Base-by-base conservation (phyloP, 2,329 filamentous ascomycete species). In the Botryotinia convoluta region DNA sequence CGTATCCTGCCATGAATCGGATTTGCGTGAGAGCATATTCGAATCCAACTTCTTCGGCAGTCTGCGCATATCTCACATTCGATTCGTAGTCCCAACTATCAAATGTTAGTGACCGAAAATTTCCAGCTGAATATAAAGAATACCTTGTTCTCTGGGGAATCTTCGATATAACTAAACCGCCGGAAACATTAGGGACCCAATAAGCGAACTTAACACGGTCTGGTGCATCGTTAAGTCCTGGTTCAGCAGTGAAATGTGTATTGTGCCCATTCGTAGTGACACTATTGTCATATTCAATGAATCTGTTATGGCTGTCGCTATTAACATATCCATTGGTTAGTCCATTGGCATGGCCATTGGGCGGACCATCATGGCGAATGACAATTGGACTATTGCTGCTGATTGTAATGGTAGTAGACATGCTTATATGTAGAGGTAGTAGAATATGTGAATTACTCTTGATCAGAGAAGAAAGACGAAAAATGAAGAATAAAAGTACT, bases 131-230 rank as follows among this genome's bases (percentile, higher is more conserved):
- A 59, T 12, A n/a, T 16, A 29, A 57, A 18, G 37, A 68, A 16
- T 70, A 79, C 75, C 74, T 74, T 0, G 86, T 87, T 35, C 79
- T 81, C 74, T 87, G 86, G 6, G 83, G 83, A 69, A 87, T 86
- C 75, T 87, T 87, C 74, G 83, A 85, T 59, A 87, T 85, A 20
- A 87, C 85, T 1, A 87, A 82, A 18, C 85, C 86, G 42, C 86
- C 86, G 0, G 85, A 87, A 6, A 87, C 86, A 74, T 87, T 87
- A 26, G 86, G 86, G 0, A 87, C 85, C 86, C 85, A 87, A 78
- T 87, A 87, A 16, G 85, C 85, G 77, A 86, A 86, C 54, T 85
- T 83, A 64, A 86, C 78, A 5, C 84, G 81, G 45, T 83, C 80
- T 1, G 84, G 82, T 68, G 84, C 82, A 69, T 82, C 77, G 72